These are phyloP conservation scores for Haplosporangium sp. DNA, from an alignment of 371 early-diverging fungal species.

Conservation along the genomic window DNA sequence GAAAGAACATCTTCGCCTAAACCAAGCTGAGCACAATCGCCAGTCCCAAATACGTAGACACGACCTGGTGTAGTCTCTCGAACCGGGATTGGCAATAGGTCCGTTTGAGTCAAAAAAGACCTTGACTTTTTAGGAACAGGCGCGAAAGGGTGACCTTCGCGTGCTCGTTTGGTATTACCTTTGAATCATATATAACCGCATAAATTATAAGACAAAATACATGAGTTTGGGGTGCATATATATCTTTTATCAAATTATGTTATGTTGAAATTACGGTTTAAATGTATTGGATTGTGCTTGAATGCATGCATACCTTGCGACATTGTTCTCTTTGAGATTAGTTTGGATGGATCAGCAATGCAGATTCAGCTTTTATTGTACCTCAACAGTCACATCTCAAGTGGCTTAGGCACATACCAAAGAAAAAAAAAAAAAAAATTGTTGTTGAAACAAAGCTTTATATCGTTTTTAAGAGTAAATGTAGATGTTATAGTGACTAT, in stretches of 20 bases:
- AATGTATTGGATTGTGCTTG: no score
- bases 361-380: background rate
- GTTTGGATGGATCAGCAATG: background rate
- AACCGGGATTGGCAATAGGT: constrained; percentile 11
- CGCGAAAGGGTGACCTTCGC: constrained; percentile 10
- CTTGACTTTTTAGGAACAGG: constrained; percentile 33
- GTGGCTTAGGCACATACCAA: background rate
- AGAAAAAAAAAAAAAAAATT: background rate
- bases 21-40: constrained; percentile 97
- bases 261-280: background rate
- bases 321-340: background rate
- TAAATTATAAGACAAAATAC: background rate
- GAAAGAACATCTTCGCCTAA: constrained; percentile 84
- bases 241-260: background rate
- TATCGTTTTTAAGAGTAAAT: background rate
- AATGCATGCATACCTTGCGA: constrained; percentile 16
- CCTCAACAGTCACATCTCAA: background rate
- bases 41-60: constrained; percentile 94
- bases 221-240: background rate
- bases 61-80: constrained; percentile 61
- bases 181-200: no score
- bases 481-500: background rate
- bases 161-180: constrained; percentile 17
- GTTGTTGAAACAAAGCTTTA: constrained; percentile 20
- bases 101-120: constrained; percentile 3